Evolutionary conservation across 2,329 filamentous ascomycete species (phyloP).

Genomic region (Emericellopsis cladophorae): DNA sequence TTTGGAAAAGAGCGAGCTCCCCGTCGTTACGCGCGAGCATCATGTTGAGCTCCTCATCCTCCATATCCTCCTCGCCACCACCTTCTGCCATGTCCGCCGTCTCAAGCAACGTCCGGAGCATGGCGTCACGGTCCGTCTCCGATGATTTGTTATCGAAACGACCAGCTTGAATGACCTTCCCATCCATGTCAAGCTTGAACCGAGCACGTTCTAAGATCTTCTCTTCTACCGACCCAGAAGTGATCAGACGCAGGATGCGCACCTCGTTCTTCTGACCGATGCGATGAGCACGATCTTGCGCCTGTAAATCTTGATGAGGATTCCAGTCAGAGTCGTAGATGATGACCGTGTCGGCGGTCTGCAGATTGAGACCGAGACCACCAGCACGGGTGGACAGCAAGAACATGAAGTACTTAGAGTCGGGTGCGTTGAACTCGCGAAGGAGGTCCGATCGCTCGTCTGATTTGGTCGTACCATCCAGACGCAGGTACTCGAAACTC

Average conservation of each 20-base stretch:
- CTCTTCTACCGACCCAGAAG: slow-evolving; percentile 93
- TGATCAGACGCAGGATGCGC: slow-evolving; percentile 88
- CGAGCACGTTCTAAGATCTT: slow-evolving; percentile 95
- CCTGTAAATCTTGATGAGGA: slow-evolving; percentile 96
- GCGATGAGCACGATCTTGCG: slow-evolving; percentile 98
- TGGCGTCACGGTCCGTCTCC: slow-evolving; percentile 93
- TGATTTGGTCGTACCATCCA: slow-evolving; percentile 94
- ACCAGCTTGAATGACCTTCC: slow-evolving; percentile 98
- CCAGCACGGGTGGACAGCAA: slow-evolving; percentile 95
- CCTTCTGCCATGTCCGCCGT: slow-evolving; percentile 57
- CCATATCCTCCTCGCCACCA: slow-evolving; percentile 88
- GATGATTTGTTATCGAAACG: slow-evolving; percentile 99
- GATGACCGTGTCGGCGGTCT: slow-evolving; percentile 97
- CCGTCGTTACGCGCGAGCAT: slow-evolving; percentile 82
- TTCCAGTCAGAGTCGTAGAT: slow-evolving; percentile 99
- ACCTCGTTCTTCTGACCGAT: slow-evolving; percentile 99
- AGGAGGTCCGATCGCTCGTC: slow-evolving; percentile 91
- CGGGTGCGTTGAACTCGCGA: slow-evolving; percentile 75
- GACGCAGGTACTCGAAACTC: slow-evolving; percentile 73
- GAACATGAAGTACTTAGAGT: slow-evolving; percentile 95
- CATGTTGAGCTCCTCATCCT: slow-evolving; percentile 92
- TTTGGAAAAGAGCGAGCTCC: slow-evolving; percentile 67
- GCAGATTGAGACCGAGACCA: slow-evolving; percentile 92
- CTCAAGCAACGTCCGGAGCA: slow-evolving; percentile 87
- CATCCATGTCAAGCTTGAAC: slow-evolving; percentile 98